Evolutionary conservation across 1,284 basidiomycete species (phyloP).

Genomic region (Neonothopanus nambi): DNA sequence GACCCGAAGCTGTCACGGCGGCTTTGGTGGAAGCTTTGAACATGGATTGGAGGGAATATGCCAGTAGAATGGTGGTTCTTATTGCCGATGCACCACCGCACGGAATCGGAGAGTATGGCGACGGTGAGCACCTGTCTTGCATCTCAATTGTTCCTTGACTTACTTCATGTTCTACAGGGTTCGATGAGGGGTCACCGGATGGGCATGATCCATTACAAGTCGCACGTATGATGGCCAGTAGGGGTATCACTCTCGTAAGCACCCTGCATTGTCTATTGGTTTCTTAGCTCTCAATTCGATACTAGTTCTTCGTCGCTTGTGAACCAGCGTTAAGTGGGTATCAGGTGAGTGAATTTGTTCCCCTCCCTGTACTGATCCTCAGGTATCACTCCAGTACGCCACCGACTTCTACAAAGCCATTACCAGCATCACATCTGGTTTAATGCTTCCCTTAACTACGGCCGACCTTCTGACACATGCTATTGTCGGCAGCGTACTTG

Average conservation of each 20-base stretch:
- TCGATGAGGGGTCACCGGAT: conserved; percentile 91
- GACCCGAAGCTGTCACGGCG: conserved; percentile 96
- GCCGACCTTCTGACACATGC: conserved; percentile 96
- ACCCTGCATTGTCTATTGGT: neutral
- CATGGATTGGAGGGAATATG: conserved; percentile 89
- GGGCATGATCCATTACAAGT: conserved; percentile 89
- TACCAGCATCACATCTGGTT: conserved; percentile 87
- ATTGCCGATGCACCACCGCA: conserved; percentile 99
- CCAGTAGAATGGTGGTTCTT: conserved; percentile 93
- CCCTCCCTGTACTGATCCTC: conserved; percentile 19
- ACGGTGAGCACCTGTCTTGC: conserved; percentile 56
- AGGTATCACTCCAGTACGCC: conserved; percentile 62
- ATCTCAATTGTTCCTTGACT: conserved; percentile 5
- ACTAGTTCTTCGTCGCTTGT: conserved; percentile 99
- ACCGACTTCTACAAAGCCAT: conserved; percentile 96
- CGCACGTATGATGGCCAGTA: conserved; percentile 86
- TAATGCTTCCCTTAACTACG: conserved; percentile 95
- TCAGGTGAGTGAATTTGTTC: conserved; percentile 55
- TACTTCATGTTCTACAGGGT: conserved; percentile 51
- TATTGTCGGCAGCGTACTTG: conserved; percentile 94
- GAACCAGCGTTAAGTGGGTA: conserved; percentile 96
- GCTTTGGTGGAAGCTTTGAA: conserved; percentile 84
- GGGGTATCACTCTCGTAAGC: conserved; percentile 86
- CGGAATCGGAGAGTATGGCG: conserved; percentile 90
- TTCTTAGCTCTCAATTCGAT: conserved; percentile 10